These are phyloP conservation scores for Mucor lusitanicus DNA, from an alignment of 371 early-diverging fungal species.

Conservation along the genomic window DNA sequence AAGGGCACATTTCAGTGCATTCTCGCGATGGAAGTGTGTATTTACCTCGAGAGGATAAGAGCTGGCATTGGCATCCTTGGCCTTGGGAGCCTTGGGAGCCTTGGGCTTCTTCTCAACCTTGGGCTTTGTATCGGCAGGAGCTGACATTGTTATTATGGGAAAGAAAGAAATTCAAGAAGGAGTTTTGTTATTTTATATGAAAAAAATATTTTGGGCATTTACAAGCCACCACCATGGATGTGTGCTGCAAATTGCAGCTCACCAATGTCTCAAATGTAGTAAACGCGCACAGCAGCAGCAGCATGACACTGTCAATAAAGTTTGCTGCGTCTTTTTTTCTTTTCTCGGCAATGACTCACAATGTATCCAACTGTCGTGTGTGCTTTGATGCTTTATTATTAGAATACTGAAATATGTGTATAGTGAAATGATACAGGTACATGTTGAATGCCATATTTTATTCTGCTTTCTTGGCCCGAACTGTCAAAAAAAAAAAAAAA, in stretches of 20 bases:
- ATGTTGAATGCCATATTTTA: not conserved
- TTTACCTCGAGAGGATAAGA: constrained; percentile 62
- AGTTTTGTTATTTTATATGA: constrained; percentile 2
- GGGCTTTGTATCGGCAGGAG: constrained; percentile 31
- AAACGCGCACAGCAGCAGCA: no score
- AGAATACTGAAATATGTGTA: not conserved
- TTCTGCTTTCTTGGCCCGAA: constrained; percentile 6
- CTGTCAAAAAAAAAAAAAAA: constrained; percentile 5
- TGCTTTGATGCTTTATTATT: not conserved
- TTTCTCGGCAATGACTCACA: not conserved
- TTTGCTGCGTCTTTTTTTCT: not conserved
- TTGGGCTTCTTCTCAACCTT: constrained; percentile 30
- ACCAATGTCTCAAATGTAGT: not conserved
- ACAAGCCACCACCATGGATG: not conserved
- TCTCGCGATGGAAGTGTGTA: not conserved
- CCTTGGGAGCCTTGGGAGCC: constrained; percentile 63
- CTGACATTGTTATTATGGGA: constrained; percentile 50
- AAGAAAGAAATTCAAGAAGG: constrained; percentile 6
- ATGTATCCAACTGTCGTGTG: not conserved
- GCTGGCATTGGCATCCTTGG: constrained; percentile 47
- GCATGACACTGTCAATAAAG: not conserved
- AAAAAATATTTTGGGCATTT: constrained; percentile 4
- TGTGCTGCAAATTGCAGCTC: not conserved
- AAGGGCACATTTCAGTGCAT: not conserved
- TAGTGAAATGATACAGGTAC: not conserved